These are phyloP conservation scores for Trypanosomatidae sp. DNA, from an alignment of 208 protist genomes.

Conservation along the genomic window DNA sequence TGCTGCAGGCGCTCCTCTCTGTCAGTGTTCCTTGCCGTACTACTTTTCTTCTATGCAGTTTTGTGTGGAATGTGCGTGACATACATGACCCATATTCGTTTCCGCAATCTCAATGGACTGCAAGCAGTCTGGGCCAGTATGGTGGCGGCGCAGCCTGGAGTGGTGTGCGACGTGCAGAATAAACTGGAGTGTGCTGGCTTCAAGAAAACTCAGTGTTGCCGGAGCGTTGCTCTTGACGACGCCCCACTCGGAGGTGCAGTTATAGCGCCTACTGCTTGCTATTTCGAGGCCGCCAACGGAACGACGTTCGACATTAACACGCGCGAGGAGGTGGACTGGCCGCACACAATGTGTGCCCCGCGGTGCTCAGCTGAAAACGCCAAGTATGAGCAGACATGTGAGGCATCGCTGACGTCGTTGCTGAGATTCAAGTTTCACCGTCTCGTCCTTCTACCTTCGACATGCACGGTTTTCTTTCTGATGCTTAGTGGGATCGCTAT, in stretches of 20 bases:
- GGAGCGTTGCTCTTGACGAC: conserved; percentile 17
- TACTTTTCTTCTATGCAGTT: conserved; percentile 20
- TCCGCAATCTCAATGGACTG: conserved; percentile 10
- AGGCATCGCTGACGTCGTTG: conserved; percentile 12
- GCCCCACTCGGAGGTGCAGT: too few relatives aligned
- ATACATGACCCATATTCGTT: conserved; percentile 1
- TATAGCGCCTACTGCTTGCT: conserved; percentile 24
- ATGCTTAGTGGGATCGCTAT: conserved; percentile 5
- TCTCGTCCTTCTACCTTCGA: neutral
- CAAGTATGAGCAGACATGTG: conserved; percentile 12
- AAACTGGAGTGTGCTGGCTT: conserved; percentile 51
- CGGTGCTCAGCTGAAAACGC: conserved; percentile 22
- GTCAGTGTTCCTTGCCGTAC: conserved; percentile 4
- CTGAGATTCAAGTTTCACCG: conserved; percentile 10
- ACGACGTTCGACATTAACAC: conserved; percentile 39
- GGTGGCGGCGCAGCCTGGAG: conserved; percentile 14
- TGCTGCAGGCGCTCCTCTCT: conserved; percentile 3
- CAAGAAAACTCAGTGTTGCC: conserved; percentile 38
- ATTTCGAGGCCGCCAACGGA: conserved; percentile 30
- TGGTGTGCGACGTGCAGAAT: conserved; percentile 40
- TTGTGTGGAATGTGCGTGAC: conserved; percentile 17
- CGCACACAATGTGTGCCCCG: conserved; percentile 23
- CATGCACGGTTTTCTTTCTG: conserved; percentile 5
- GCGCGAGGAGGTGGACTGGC: conserved; percentile 30
- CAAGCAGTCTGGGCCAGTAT: conserved; percentile 21